Evolutionary conservation across 495 filamentous ascomycete species (phyloP).

Genomic region (Penicillium lividum): DNA sequence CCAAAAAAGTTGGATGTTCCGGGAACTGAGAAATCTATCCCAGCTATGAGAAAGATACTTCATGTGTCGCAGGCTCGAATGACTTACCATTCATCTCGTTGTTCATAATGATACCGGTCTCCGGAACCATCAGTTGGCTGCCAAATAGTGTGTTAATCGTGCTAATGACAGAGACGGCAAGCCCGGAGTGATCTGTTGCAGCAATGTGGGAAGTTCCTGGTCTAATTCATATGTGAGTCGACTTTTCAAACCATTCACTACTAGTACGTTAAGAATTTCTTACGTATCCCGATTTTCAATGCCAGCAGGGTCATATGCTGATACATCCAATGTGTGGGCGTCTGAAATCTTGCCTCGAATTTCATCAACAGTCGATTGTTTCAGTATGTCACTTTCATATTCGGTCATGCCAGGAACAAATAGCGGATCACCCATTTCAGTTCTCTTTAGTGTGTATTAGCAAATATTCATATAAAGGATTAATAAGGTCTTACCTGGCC

Average conservation of each 20-base stretch:
- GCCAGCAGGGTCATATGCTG: slow-evolving; percentile 68
- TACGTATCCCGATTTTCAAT: slow-evolving; percentile 62
- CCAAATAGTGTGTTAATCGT: slow-evolving; percentile 89
- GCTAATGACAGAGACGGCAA: slow-evolving; percentile 73
- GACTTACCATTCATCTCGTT: slow-evolving; percentile 83
- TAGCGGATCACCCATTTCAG: slow-evolving; percentile 73
- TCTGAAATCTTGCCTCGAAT: slow-evolving; percentile 72
- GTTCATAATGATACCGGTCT: slow-evolving; percentile 87
- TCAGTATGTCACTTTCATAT: slow-evolving; percentile 69
- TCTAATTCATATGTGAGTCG: slow-evolving; percentile 20
- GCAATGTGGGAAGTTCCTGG: slow-evolving; percentile 78
- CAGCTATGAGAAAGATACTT: not conserved
- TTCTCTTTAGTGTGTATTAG: slow-evolving; percentile 42
- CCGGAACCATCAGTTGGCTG: slow-evolving; percentile 71
- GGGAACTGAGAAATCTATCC: slow-evolving; percentile 71
- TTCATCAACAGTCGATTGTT: slow-evolving; percentile 51
- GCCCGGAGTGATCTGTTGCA: slow-evolving; percentile 64
- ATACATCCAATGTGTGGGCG: slow-evolving; percentile 61
- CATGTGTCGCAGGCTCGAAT: not conserved
- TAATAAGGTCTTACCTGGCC: slow-evolving; percentile 50
- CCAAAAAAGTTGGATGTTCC: slow-evolving; percentile 75
- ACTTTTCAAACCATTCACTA: not conserved
- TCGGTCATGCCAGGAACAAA: slow-evolving; percentile 64
- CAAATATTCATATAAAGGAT: not conserved
- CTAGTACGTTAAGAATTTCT: slow-evolving; percentile 9